Percentiles rank a stretch among this genome's conserved stretches.
These are phyloP conservation scores for Verticillium klebahnii DNA, from an alignment of 2,329 filamentous ascomycete genomes.

Conservation along the genomic window DNA sequence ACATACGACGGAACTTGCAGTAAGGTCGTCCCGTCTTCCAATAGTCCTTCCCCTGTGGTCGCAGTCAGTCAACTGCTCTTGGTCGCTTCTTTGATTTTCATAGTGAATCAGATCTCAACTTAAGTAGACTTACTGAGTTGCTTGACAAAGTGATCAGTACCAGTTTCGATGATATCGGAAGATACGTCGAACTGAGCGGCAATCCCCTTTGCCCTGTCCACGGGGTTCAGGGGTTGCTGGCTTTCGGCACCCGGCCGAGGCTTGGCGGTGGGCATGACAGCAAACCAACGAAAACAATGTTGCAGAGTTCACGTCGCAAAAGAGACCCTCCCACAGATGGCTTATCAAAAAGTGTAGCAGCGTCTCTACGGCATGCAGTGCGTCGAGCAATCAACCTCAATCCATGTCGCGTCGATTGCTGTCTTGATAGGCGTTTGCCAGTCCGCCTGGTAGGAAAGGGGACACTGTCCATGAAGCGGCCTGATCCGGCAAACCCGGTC, in stretches of 20 bases:
- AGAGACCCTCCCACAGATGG: not conserved
- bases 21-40: conserved; percentile 8
- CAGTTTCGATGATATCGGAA: not conserved
- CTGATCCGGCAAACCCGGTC: conserved; percentile 7
- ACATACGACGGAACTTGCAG: conserved; percentile 76
- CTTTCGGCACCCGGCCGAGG: not conserved
- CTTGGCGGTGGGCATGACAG: not conserved
- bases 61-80: not conserved
- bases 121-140: conserved; percentile 14
- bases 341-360: not conserved
- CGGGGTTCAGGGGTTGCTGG: not conserved
- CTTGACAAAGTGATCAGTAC: conserved; percentile 13
- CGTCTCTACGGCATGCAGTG: not conserved
- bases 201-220: not conserved
- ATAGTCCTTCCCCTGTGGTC: conserved; percentile 41
- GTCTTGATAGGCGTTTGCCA: not conserved
- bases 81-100: not conserved
- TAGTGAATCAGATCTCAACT: not conserved
- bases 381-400: not conserved
- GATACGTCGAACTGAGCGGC: not conserved
- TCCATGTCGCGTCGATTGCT: not conserved
- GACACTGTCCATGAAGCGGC: not conserved
- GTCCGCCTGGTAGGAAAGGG: not conserved
- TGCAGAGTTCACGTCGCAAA: not conserved
- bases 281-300: not conserved